These are phyloP conservation scores for Kodamaea kaohsiungensis DNA, from an alignment of 805 yeast species.

Conservation along the genomic window DNA sequence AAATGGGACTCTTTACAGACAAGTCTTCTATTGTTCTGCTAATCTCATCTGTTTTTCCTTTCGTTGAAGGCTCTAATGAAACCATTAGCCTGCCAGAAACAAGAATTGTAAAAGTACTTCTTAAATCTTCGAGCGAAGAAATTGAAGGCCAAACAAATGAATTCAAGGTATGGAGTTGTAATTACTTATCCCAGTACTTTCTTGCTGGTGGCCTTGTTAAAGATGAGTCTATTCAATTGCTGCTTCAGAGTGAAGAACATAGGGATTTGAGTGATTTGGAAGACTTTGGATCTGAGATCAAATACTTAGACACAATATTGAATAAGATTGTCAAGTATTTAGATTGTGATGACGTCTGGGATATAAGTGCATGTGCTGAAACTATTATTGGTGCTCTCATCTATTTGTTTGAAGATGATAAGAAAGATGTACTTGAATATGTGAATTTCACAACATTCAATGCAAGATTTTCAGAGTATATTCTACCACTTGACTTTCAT, in stretches of 20 bases:
- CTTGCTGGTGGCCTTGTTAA: slow-evolving; percentile 19
- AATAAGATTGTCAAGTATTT: slow-evolving; percentile 21
- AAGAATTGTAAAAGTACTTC: slow-evolving; percentile 8
- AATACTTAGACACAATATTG: slow-evolving; percentile 28
- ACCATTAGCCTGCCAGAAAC: not conserved
- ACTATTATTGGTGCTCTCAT: slow-evolving; percentile 42
- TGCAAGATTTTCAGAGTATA: slow-evolving; percentile 10
- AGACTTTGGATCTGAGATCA: slow-evolving; percentile 17
- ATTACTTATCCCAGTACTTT: slow-evolving; percentile 23
- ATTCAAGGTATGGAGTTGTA: slow-evolving; percentile 25
- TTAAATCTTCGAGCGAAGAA: slow-evolving; percentile 1
- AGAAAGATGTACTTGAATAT: slow-evolving; percentile 18
- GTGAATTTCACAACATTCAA: slow-evolving; percentile 20
- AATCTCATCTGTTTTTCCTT: slow-evolving; percentile 11
- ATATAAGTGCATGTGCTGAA: slow-evolving; percentile 34
- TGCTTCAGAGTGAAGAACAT: slow-evolving; percentile 6
- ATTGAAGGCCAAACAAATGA: slow-evolving; percentile 12
- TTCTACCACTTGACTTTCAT: slow-evolving; percentile 36
- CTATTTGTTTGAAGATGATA: slow-evolving; percentile 21
- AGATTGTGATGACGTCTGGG: slow-evolving; percentile 17
- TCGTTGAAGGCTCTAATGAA: not conserved
- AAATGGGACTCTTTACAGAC: not conserved
- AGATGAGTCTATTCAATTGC: slow-evolving; percentile 2
- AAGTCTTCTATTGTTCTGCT: not conserved
- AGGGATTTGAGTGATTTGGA: slow-evolving; percentile 12